Evolutionary conservation across 2,329 filamentous ascomycete species (phyloP).

Genomic region (Biscogniauxia sp.): DNA sequence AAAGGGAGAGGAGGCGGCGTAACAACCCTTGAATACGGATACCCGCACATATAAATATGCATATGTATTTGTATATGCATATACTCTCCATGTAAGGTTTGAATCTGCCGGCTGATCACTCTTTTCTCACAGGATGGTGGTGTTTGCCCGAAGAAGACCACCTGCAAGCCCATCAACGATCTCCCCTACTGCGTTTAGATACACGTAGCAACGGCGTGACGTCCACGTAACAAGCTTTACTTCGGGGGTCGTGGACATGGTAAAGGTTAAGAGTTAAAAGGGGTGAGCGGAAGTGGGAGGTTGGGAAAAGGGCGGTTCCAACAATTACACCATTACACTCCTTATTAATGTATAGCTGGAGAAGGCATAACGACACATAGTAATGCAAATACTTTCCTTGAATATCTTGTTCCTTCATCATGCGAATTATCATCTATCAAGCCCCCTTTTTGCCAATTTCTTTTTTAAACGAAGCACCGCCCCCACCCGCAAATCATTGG

Average conservation of each 20-base stretch:
- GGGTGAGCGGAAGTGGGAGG: too few relatives aligned
- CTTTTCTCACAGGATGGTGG: constrained; percentile 24
- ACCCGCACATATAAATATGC: too few relatives aligned
- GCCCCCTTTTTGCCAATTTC: not conserved
- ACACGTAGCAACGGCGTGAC: too few relatives aligned
- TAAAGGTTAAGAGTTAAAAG: not conserved
- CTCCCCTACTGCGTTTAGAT: constrained; percentile 30
- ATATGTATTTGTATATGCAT: not conserved
- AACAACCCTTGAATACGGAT: too few relatives aligned
- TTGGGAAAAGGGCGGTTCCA: not conserved
- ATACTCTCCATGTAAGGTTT: too few relatives aligned
- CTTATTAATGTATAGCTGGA: not conserved
- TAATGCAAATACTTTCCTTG: not conserved
- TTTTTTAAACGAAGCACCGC: not conserved
- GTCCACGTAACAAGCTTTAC: too few relatives aligned
- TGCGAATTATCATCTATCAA: not conserved
- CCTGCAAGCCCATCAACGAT: constrained; percentile 28
- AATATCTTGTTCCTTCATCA: not conserved
- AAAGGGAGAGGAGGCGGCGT: too few relatives aligned
- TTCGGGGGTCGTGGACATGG: too few relatives aligned
- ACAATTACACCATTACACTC: not conserved
- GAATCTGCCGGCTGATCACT: not conserved
- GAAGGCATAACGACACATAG: not conserved
- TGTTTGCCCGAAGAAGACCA: constrained; percentile 19
- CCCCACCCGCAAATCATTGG: not conserved